Evolutionary conservation across 1,139 yeast genomes (phyloP).

Genomic region (Kodamaea sp.): DNA sequence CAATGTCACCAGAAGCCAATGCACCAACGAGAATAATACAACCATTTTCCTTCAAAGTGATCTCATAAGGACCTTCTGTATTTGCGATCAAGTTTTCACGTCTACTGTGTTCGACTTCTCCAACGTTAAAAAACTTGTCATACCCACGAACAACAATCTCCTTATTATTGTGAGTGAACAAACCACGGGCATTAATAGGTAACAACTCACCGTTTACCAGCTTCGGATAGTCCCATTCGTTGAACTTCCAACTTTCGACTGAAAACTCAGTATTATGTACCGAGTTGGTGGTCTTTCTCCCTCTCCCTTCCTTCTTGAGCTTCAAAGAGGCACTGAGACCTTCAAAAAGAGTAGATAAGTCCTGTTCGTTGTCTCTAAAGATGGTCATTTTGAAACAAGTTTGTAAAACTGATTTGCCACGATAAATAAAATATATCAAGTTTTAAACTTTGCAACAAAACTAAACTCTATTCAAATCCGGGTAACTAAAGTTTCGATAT

Average conservation of each 20-base stretch:
- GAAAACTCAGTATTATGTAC: conserved; percentile 16
- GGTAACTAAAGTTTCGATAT: too few relatives aligned
- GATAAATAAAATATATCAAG: too few relatives aligned
- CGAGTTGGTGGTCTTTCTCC: conserved; percentile 18
- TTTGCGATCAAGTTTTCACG: conserved; percentile 41
- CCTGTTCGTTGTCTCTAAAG: too few relatives aligned
- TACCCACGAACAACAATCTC: conserved; percentile 79
- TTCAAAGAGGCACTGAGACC: conserved; percentile 13
- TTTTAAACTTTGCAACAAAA: too few relatives aligned
- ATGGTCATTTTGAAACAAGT: too few relatives aligned
- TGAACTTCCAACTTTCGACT: conserved; percentile 67
- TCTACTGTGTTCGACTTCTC: conserved; percentile 56
- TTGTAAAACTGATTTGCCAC: too few relatives aligned
- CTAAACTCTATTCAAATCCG: too few relatives aligned
- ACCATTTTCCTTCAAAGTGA: conserved; percentile 89
- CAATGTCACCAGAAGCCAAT: conserved; percentile 62
- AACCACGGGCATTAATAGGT: conserved; percentile 80
- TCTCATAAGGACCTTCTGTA: conserved; percentile 74
- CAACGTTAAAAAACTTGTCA: conserved; percentile 86
- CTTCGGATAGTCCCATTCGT: conserved; percentile 78
- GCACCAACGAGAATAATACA: conserved; percentile 86
- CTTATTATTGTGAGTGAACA: conserved; percentile 56
- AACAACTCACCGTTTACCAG: conserved; percentile 44
- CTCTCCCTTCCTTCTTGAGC: conserved; percentile 23
- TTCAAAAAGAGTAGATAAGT: conserved; percentile 1